These are phyloP conservation scores for Endoconidiophora laricicola DNA, from an alignment of 2,329 filamentous ascomycete genomes.

Conservation along the genomic window DNA sequence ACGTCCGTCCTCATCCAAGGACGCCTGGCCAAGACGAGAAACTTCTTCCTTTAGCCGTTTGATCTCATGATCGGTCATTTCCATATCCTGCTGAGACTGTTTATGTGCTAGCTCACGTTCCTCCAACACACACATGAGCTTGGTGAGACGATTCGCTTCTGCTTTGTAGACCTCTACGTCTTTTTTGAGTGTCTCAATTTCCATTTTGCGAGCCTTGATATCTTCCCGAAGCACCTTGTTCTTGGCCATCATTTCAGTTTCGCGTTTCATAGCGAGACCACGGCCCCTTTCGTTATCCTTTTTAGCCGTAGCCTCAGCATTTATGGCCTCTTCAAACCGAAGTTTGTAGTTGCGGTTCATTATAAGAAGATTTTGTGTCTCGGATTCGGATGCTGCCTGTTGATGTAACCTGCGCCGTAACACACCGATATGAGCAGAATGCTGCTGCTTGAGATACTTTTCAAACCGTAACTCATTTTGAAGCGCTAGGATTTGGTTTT, in stretches of 20 bases:
- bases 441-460: constrained; percentile 67
- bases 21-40: constrained; percentile 39
- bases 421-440: constrained; percentile 66
- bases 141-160: constrained; percentile 48
- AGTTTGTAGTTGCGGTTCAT: constrained; percentile 57
- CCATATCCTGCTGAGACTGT: constrained; percentile 46
- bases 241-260: constrained; percentile 51
- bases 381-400: constrained; percentile 63
- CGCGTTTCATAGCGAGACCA: constrained; percentile 61
- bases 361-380: constrained; percentile 66
- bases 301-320: constrained; percentile 50
- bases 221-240: constrained; percentile 51
- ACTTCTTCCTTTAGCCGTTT: constrained; percentile 43
- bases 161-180: constrained; percentile 40
- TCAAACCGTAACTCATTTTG: constrained; percentile 74
- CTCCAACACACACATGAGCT: constrained; percentile 51
- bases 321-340: constrained; percentile 56
- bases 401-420: constrained; percentile 57
- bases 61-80: constrained; percentile 43
- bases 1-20: constrained; percentile 46
- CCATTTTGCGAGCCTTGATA: constrained; percentile 44
- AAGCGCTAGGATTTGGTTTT: constrained; percentile 57
- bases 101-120: constrained; percentile 46
- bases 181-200: constrained; percentile 38
- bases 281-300: constrained; percentile 58